These are phyloP conservation scores for Zalaria sp. DNA, from an alignment of 2,329 filamentous ascomycete species.

Conservation along the genomic window DNA sequence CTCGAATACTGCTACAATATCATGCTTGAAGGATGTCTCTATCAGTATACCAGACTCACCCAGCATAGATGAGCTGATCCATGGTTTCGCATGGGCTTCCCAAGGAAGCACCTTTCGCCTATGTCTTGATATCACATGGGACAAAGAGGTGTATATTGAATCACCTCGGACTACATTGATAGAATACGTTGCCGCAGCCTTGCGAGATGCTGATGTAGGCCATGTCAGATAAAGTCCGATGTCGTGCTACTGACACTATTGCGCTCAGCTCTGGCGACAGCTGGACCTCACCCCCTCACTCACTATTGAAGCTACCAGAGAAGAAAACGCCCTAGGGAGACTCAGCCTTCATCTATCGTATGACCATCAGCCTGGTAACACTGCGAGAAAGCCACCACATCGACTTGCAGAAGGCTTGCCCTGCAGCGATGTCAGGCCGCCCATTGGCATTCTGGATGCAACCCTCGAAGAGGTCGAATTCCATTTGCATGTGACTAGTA, in stretches of 20 bases:
- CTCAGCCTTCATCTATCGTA: constrained; percentile 2
- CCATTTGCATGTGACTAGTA: constrained; percentile 8
- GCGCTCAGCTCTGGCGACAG: constrained; percentile 18
- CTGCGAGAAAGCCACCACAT: constrained; percentile 8
- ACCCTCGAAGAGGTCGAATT: constrained; percentile 17
- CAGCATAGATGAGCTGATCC: neutral
- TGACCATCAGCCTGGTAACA: neutral
- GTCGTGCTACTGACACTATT: neutral
- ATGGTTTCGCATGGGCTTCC: neutral
- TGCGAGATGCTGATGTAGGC: constrained; percentile 2
- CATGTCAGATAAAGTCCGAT: neutral
- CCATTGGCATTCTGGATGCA: constrained; percentile 13
- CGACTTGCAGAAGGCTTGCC: constrained; percentile 13
- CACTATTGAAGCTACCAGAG: neutral
- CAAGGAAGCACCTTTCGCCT: neutral
- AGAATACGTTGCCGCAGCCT: neutral
- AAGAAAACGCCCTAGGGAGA: neutral
- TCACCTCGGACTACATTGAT: neutral
- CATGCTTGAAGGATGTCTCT: neutral
- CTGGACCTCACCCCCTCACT: constrained; percentile 15
- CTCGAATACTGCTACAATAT: neutral
- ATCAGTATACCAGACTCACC: neutral
- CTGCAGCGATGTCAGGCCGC: constrained; percentile 16
- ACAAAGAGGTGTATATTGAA: neutral
- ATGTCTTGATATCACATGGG: neutral